These are phyloP conservation scores for Orbilia javanica DNA, from an alignment of 2,329 filamentous ascomycete genomes.

Conservation along the genomic window DNA sequence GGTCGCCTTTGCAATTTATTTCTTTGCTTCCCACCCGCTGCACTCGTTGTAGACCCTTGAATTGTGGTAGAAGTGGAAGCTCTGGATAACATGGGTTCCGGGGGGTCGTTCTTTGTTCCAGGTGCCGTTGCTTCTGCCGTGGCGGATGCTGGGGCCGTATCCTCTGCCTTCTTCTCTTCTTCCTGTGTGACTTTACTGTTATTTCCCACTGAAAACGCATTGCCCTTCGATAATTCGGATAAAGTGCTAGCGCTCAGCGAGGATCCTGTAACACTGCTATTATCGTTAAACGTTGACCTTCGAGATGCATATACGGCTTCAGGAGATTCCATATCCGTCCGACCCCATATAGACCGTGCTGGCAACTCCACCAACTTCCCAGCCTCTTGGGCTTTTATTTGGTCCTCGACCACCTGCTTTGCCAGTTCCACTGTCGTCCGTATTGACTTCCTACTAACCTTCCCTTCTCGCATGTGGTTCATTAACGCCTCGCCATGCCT, in stretches of 20 bases:
- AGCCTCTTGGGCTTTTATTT: constrained; percentile 32
- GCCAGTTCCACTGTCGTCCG: constrained; percentile 33
- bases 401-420: constrained; percentile 37
- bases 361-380: constrained; percentile 44
- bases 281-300: constrained; percentile 43
- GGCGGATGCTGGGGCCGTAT: not conserved
- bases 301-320: constrained; percentile 40
- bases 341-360: constrained; percentile 38
- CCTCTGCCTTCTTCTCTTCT: constrained; percentile 17
- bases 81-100: constrained; percentile 26
- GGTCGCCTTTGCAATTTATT: constrained; percentile 47
- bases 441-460: constrained; percentile 55
- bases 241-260: constrained; percentile 48
- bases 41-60: constrained; percentile 30
- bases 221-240: constrained; percentile 52
- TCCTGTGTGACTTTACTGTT: constrained; percentile 53
- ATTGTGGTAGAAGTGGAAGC: constrained; percentile 44
- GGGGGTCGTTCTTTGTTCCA: not conserved
- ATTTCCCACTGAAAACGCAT: constrained; percentile 48
- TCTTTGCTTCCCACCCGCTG: constrained; percentile 31
- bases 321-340: constrained; percentile 51
- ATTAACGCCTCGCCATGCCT: constrained; percentile 46
- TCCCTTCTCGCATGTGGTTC: constrained; percentile 37
- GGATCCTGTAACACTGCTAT: constrained; percentile 48
- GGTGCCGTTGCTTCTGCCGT: not conserved